Evolutionary conservation across 306 rosid species (phyloP).

Genomic region (Glycine tomentella): DNA sequence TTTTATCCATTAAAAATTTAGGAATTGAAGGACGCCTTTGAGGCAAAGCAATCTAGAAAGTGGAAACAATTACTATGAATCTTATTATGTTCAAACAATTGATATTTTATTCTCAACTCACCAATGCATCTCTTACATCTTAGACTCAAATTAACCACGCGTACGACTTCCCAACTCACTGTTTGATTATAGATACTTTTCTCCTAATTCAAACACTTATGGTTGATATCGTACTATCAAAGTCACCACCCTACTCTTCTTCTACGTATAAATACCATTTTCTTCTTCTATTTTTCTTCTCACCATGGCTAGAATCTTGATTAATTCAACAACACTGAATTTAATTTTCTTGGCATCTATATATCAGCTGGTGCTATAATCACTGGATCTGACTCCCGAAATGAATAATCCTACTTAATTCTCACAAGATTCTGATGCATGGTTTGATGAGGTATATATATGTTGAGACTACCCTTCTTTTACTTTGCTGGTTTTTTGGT

Average conservation of each 20-base stretch:
- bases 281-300: slow-evolving; percentile 8
- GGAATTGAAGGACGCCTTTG: slow-evolving; percentile 25
- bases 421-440: not conserved
- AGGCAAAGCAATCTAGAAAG: slow-evolving; percentile 32
- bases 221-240: slow-evolving; percentile 37
- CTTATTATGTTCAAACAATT: slow-evolving; percentile 5
- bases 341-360: not conserved
- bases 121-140: no score
- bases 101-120: slow-evolving; percentile 9
- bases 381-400: slow-evolving; percentile 51
- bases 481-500: not conserved
- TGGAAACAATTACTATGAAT: not conserved
- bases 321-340: not conserved
- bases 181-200: slow-evolving; percentile 34
- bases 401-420: slow-evolving; percentile 13
- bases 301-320: not conserved
- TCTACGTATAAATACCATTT: not conserved
- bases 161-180: slow-evolving; percentile 37
- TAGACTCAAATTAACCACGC: not conserved
- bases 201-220: slow-evolving; percentile 47
- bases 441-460: slow-evolving; percentile 10
- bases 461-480: not conserved
- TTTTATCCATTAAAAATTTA: not conserved
- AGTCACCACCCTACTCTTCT: slow-evolving; percentile 34
- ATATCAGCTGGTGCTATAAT: slow-evolving; percentile 29